phyloP scores from a whole-genome alignment of 768 basidiomycete genomes.

The Naganishia vaughanmartiniae region DNA sequence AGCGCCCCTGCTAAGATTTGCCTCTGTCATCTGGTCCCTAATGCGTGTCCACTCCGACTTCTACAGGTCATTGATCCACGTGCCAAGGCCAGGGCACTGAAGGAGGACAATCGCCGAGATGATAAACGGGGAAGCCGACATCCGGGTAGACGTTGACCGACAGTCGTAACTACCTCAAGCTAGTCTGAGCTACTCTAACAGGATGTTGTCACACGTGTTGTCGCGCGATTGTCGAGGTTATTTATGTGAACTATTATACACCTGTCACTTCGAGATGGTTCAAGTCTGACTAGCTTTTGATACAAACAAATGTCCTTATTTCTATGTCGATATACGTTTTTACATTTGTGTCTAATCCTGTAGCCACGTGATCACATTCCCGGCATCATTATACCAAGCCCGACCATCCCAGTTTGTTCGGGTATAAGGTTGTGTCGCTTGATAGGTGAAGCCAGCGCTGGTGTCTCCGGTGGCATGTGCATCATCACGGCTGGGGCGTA shows the following conservation, averaged over 20 bases:
- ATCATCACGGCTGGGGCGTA: constrained; percentile 10
- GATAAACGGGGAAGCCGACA: not conserved
- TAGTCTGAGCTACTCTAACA: not conserved
- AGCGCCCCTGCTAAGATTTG: constrained; percentile 25
- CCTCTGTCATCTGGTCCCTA: too few relatives aligned
- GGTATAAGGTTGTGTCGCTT: not conserved
- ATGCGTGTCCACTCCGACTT: not conserved
- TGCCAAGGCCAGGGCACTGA: constrained; percentile 46
- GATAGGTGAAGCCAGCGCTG: not conserved
- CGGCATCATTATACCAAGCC: constrained; percentile 13
- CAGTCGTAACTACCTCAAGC: not conserved
- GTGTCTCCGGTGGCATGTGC: constrained; percentile 12
- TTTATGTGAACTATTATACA: not conserved
- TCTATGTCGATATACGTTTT: not conserved
- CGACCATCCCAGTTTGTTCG: not conserved
- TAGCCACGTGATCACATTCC: not conserved
- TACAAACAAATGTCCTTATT: not conserved
- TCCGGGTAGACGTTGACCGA: not conserved
- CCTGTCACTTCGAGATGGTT: not conserved
- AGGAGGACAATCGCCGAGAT: constrained; percentile 30
- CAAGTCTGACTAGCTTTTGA: not conserved
- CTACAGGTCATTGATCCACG: constrained; percentile 50
- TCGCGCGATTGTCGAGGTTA: not conserved
- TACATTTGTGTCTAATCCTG: not conserved
- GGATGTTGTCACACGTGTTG: not conserved